phyloP scores from a whole-genome alignment of 108 stramenopile genomes.

The Stephanodiscus triporus region DNA sequence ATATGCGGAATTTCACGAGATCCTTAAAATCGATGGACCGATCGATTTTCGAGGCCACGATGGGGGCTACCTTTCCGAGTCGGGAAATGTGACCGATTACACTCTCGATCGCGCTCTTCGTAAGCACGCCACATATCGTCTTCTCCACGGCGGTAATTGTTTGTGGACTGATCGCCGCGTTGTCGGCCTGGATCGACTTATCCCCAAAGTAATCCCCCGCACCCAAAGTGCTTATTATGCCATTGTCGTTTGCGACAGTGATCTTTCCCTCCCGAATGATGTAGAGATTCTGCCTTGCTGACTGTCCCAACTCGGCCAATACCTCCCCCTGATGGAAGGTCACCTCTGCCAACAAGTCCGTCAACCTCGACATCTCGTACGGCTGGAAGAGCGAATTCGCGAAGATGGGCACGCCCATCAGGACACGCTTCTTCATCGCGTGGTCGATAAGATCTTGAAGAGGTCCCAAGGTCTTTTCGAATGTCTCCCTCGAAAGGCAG shows the following conservation, averaged over 20 bases:
- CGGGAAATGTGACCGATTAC: conserved; percentile 76
- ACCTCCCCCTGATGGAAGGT: conserved; percentile 68
- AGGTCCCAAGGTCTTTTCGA: conserved; percentile 80
- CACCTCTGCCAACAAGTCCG: conserved; percentile 72
- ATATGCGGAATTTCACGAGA: conserved; percentile 86
- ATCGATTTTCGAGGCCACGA: conserved; percentile 53
- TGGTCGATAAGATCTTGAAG: conserved; percentile 80
- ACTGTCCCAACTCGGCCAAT: conserved; percentile 79
- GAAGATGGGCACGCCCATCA: conserved; percentile 87
- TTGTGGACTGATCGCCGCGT: conserved; percentile 56
- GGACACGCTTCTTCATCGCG: conserved; percentile 81
- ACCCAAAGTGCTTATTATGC: conserved; percentile 73
- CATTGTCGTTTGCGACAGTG: conserved; percentile 67
- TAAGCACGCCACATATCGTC: conserved; percentile 74
- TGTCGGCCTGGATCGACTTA: conserved; percentile 63
- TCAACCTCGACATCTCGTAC: conserved; percentile 80
- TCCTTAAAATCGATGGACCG: conserved; percentile 67
- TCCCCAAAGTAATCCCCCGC: conserved; percentile 87
- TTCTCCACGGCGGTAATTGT: conserved; percentile 76
- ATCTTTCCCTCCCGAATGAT: conserved; percentile 81
- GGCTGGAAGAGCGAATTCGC: conserved; percentile 85
- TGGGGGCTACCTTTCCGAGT: conserved; percentile 62
- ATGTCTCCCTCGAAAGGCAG: conserved; percentile 79
- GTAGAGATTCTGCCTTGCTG: conserved; percentile 72
- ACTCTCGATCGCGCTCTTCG: conserved; percentile 69